phyloP scores from a whole-genome alignment of 495 filamentous ascomycete genomes.

The Thozetella sp. region DNA sequence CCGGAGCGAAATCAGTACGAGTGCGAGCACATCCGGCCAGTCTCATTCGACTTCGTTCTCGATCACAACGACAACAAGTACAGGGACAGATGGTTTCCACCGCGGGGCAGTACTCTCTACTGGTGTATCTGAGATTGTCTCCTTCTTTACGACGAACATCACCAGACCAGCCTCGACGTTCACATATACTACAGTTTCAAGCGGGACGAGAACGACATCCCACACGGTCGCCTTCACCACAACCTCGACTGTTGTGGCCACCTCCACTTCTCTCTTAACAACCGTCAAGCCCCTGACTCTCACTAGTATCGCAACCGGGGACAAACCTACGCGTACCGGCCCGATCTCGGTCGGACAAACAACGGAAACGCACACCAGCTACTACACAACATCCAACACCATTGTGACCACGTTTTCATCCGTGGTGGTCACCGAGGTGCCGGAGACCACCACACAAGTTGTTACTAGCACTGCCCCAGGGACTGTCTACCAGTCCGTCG shows the following conservation, averaged over 20 bases:
- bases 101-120: slow-evolving; percentile 6
- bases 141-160: slow-evolving; percentile 11
- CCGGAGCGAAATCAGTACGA: neutral
- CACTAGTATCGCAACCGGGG: slow-evolving; percentile 4
- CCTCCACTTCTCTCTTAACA: neutral
- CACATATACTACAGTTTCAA: slow-evolving; percentile 7
- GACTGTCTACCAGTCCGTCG: slow-evolving; percentile 18
- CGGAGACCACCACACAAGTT: neutral
- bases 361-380: slow-evolving; percentile 1
- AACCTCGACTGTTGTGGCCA: slow-evolving; percentile 7
- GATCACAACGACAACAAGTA: neutral
- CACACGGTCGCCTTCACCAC: slow-evolving; percentile 2
- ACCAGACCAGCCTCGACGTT: slow-evolving; percentile 10
- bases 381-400: slow-evolving; percentile 1
- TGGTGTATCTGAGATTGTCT: slow-evolving; percentile 6
- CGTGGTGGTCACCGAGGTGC: slow-evolving; percentile 2
- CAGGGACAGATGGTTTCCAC: neutral
- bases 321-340: slow-evolving; percentile 1
- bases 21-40: neutral
- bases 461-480: slow-evolving; percentile 13
- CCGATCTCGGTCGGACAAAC: neutral
- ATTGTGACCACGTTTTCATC: neutral
- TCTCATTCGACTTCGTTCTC: neutral
- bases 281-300: neutral
- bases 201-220: neutral